phyloP scores from a whole-genome alignment of 768 basidiomycete species.

The Rhodotorula graminis region DNA sequence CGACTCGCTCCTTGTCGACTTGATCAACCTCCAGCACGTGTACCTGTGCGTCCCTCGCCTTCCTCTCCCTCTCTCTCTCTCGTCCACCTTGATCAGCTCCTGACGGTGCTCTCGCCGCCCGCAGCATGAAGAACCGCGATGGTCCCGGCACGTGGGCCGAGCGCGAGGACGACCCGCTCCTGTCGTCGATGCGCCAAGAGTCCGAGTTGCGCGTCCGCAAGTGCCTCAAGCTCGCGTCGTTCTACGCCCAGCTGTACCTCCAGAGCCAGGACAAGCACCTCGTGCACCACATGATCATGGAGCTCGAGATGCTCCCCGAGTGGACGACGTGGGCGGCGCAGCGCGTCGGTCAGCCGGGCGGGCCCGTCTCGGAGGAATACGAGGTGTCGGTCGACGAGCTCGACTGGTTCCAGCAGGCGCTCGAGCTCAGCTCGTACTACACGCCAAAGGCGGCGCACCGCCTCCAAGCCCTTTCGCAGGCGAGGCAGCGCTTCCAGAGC shows the following conservation, averaged over 20 bases:
- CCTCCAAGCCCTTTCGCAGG: constrained; percentile 1
- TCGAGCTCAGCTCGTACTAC: constrained; percentile 31
- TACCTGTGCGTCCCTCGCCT: constrained; percentile 16
- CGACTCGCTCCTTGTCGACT: constrained; percentile 32
- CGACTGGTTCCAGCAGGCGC: constrained; percentile 36
- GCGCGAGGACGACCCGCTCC: constrained; percentile 5
- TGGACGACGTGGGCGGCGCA: constrained; percentile 19
- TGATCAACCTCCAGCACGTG: constrained; percentile 28
- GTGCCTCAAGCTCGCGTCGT: constrained; percentile 29
- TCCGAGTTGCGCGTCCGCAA: constrained; percentile 29
- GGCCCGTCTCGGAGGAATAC: constrained; percentile 18
- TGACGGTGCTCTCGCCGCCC: not conserved
- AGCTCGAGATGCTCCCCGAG: constrained; percentile 28
- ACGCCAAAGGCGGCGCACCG: constrained; percentile 24
- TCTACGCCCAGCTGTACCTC: constrained; percentile 37
- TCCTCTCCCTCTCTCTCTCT: no score
- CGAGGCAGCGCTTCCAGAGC: constrained; percentile 1
- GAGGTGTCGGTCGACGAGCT: constrained; percentile 25
- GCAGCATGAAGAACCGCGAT: constrained; percentile 13
- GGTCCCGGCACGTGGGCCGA: constrained; percentile 10
- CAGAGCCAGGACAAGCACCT: constrained; percentile 34
- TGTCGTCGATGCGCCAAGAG: constrained; percentile 12
- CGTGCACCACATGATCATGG: constrained; percentile 36
- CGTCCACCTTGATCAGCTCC: not conserved
- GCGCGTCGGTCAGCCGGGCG: constrained; percentile 9